A percentile compares a stretch with the other conserved stretches of the same genome.
Conservation (phyloP, 768 basidiomycete species). For the Albatrellus ellisii region DNA sequence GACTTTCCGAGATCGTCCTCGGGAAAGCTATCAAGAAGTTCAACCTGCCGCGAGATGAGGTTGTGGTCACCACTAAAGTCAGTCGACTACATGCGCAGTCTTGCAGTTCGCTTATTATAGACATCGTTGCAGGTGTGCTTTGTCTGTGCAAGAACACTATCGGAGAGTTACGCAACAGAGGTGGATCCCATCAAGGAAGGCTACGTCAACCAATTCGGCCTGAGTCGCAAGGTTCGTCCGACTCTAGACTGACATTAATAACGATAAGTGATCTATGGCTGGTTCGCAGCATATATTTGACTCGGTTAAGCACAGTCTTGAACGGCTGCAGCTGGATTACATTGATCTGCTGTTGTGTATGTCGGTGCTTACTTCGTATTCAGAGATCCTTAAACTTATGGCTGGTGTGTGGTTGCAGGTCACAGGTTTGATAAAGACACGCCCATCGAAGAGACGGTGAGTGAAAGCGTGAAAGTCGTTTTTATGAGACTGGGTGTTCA, state of each 20-base stretch:
- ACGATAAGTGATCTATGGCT: no score
- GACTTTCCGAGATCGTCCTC: conserved; percentile 28
- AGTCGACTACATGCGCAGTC: no score
- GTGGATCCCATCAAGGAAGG: no score
- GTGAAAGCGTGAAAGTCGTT: no score
- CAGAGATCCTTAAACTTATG: background rate
- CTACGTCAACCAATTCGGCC: conserved; percentile 18
- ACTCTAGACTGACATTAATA: no score
- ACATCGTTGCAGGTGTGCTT: no score
- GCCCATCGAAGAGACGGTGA: conserved; percentile 8
- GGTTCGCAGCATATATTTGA: conserved; percentile 71
- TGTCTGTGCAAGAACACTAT: no score
- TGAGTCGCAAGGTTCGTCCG: conserved; percentile 24
- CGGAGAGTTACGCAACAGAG: no score
- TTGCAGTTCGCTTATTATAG: no score
- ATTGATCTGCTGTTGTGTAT: conserved; percentile 54
- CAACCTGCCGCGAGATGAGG: conserved; percentile 27
- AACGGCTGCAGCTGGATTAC: conserved; percentile 61
- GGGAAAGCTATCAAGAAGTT: conserved; percentile 33
- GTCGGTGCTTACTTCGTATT: background rate
- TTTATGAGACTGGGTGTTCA: background rate
- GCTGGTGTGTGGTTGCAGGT: conserved; percentile 3
- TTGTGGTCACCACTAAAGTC: conserved; percentile 37
- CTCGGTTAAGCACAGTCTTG: conserved; percentile 44
- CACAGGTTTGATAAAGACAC: conserved; percentile 23